A percentile compares a stretch with the other conserved stretches of the same genome.
These are phyloP conservation scores for Paxillus rubicundulus DNA, from an alignment of 768 basidiomycete species.

Conservation along the genomic window DNA sequence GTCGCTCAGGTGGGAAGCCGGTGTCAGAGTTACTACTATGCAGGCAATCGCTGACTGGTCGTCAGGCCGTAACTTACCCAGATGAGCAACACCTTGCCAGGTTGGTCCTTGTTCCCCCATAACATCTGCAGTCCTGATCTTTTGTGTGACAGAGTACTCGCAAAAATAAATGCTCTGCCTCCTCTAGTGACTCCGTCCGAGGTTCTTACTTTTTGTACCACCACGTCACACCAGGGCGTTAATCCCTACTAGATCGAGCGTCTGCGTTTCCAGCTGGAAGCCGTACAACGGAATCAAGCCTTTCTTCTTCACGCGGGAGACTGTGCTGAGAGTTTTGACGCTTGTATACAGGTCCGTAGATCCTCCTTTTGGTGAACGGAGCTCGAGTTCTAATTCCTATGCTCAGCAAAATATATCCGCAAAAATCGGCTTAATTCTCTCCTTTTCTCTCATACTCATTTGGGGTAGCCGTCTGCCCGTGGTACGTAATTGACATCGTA, in stretches of 20 bases:
- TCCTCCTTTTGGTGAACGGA: conserved; percentile 11
- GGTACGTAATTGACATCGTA: conserved; percentile 42
- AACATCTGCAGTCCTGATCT: not conserved
- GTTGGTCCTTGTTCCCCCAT: conserved; percentile 34
- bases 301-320: conserved; percentile 97
- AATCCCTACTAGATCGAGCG: conserved; percentile 64
- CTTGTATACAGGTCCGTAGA: conserved; percentile 73
- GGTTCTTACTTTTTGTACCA: conserved; percentile 44
- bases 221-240: conserved; percentile 28
- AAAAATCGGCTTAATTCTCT: conserved; percentile 88
- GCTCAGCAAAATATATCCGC: conserved; percentile 79
- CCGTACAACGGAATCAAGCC: conserved; percentile 82
- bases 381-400: conserved; percentile 4
- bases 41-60: not conserved
- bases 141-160: conserved; percentile 55
- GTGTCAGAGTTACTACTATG: not conserved
- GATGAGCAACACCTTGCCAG: conserved; percentile 57
- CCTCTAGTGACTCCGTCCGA: conserved; percentile 92
- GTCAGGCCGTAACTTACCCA: conserved; percentile 69
- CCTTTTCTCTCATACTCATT: conserved; percentile 92
- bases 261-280: conserved; percentile 72
- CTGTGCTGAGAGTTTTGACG: conserved; percentile 94
- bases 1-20: conserved; percentile 64
- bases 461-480: conserved; percentile 94
- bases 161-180: conserved; percentile 74